Percentiles rank a stretch among this genome's conserved stretches.
phyloP scores from a whole-genome alignment of 495 filamentous ascomycete species.

The Talaromyces proteolyticus region DNA sequence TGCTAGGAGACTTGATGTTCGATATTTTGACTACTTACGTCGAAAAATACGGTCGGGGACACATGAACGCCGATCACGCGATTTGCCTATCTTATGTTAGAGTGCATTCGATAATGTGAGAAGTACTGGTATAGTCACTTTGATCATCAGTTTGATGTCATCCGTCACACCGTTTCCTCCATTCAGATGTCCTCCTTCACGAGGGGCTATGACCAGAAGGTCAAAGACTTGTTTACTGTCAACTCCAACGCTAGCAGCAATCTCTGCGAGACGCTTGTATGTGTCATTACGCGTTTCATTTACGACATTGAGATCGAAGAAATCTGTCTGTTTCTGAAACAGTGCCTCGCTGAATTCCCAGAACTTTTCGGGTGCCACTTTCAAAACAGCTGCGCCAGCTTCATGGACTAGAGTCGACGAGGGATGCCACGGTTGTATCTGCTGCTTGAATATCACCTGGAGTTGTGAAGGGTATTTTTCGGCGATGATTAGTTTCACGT shows the following conservation, averaged over 20 bases:
- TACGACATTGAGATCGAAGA: constrained; percentile 77
- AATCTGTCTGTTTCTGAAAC: constrained; percentile 64
- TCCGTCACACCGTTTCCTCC: constrained; percentile 69
- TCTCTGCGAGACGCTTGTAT: constrained; percentile 67
- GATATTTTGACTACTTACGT: constrained; percentile 38
- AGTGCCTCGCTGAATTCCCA: constrained; percentile 70
- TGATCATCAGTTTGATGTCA: constrained; percentile 80
- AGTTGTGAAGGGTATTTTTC: constrained; percentile 53
- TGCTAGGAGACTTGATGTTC: neutral
- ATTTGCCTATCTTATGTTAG: constrained; percentile 38
- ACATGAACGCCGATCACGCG: constrained; percentile 78
- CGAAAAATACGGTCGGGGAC: constrained; percentile 81
- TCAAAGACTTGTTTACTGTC: constrained; percentile 57
- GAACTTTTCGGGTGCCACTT: constrained; percentile 61
- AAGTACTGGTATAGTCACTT: constrained; percentile 40
- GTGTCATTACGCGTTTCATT: constrained; percentile 78
- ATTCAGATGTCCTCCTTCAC: constrained; percentile 60
- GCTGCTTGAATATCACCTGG: constrained; percentile 77
- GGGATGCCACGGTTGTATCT: constrained; percentile 95
- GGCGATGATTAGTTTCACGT: constrained; percentile 49
- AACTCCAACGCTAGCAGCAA: constrained; percentile 63
- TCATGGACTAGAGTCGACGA: constrained; percentile 84
- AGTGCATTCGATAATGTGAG: neutral
- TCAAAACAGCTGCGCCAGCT: constrained; percentile 72
- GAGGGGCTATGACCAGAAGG: constrained; percentile 59